These are phyloP conservation scores for Astrocystis sublimbata DNA, from an alignment of 495 filamentous ascomycete genomes.

Conservation along the genomic window DNA sequence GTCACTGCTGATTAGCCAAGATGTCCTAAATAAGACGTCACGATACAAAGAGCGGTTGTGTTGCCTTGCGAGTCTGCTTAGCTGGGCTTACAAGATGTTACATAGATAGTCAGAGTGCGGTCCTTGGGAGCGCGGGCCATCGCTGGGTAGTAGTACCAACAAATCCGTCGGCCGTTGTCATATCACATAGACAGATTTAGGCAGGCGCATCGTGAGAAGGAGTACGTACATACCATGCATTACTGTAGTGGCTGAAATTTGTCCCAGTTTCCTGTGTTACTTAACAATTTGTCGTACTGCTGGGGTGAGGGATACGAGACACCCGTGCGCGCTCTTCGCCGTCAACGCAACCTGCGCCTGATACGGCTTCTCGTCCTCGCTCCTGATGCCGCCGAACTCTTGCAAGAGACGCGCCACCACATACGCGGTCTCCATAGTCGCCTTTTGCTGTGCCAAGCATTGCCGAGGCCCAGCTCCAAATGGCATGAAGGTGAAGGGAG, in stretches of 20 bases:
- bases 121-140: background rate
- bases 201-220: constrained; percentile 1
- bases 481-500: constrained; percentile 24
- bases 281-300: constrained; percentile 12
- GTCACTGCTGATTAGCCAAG: background rate
- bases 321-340: constrained; percentile 24
- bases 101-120: background rate
- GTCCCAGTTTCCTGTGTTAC: constrained; percentile 2
- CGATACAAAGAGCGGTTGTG: background rate
- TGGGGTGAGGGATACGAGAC: constrained; percentile 22
- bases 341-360: constrained; percentile 22
- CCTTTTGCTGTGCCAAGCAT: constrained; percentile 27
- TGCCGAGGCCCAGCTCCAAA: constrained; percentile 30
- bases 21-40: background rate
- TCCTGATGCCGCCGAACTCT: constrained; percentile 21
- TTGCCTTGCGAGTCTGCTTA: background rate
- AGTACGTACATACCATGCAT: too few relatives aligned
- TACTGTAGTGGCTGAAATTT: background rate
- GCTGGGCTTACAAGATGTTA: background rate
- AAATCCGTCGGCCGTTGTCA: background rate
- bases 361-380: constrained; percentile 21
- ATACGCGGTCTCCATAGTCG: constrained; percentile 23
- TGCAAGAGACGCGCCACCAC: constrained; percentile 23
- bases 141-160: background rate
- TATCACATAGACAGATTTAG: too few relatives aligned